Conservation (phyloP, 352 stramenopile species). For the Pythium vanterpoolii region DNA sequence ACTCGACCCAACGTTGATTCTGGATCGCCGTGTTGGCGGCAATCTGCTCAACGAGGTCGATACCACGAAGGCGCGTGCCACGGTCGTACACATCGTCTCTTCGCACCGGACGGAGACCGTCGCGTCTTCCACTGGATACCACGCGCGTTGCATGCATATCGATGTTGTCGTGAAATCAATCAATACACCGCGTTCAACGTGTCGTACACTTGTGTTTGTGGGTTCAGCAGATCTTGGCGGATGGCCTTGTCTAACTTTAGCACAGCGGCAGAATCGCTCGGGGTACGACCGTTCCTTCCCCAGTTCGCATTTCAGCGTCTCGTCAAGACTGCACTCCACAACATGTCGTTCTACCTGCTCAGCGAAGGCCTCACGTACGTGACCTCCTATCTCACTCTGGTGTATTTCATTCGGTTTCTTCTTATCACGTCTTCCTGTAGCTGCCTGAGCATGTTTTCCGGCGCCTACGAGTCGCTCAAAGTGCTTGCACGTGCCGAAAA, state of each 20-base stretch:
- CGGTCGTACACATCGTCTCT: not conserved
- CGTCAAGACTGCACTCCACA: not conserved
- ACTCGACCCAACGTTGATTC: constrained; percentile 58
- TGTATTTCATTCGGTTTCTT: no score
- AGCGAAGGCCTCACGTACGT: constrained; percentile 67
- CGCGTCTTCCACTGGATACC: no score
- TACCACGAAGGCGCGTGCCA: constrained; percentile 26
- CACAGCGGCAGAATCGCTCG: not conserved
- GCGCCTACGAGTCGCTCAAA: constrained; percentile 70
- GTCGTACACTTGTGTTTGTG: no score
- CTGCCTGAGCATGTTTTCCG: constrained; percentile 53
- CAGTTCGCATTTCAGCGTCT: not conserved
- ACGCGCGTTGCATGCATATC: no score
- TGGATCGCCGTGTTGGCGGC: constrained; percentile 45
- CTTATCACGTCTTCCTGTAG: constrained; percentile 20
- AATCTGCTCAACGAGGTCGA: constrained; percentile 54
- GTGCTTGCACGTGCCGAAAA: constrained; percentile 56
- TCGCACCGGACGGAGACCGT: not conserved
- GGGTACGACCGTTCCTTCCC: not conserved
- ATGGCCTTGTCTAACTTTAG: not conserved
- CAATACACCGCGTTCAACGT: no score
- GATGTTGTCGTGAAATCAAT: no score
- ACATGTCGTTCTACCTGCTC: constrained; percentile 70
- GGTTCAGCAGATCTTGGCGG: not conserved
- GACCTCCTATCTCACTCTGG: not conserved